Evolutionary conservation across 2,329 filamentous ascomycete genomes (phyloP).

Genomic region (Camptophora hylomeconis): DNA sequence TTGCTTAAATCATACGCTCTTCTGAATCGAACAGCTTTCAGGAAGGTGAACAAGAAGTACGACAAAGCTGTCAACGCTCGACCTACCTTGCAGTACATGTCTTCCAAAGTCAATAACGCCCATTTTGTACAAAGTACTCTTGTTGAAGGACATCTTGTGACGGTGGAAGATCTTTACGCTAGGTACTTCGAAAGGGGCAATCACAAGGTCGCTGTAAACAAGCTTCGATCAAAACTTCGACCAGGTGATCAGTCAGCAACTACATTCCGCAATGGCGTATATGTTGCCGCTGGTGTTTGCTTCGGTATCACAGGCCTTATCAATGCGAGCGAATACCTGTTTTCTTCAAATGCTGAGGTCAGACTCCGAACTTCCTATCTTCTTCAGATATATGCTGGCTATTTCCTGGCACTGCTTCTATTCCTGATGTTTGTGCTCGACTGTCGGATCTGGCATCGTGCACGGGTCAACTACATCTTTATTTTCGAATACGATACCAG

Average conservation of each 20-base stretch:
- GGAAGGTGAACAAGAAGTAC: conserved; percentile 98
- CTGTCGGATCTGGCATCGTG: conserved; percentile 67
- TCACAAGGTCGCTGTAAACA: conserved; percentile 78
- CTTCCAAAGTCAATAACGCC: conserved; percentile 77
- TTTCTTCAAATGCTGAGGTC: conserved; percentile 35
- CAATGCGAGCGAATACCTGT: conserved; percentile 41
- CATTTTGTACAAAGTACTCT: conserved; percentile 87
- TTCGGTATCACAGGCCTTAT: conserved; percentile 55
- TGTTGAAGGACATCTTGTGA: conserved; percentile 64
- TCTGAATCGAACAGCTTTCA: conserved; percentile 82
- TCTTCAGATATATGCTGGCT: conserved; percentile 78
- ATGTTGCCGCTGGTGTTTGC: conserved; percentile 55
- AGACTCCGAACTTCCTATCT: conserved; percentile 51
- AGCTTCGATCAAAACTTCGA: conserved; percentile 62
- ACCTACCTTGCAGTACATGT: conserved; percentile 69
- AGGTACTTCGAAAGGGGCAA: conserved; percentile 91
- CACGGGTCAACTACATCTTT: conserved; percentile 91
- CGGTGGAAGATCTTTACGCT: conserved; percentile 82
- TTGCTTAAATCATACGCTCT: conserved; percentile 83
- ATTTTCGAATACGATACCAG: conserved; percentile 92
- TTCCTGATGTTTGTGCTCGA: conserved; percentile 75
- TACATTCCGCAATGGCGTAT: conserved; percentile 48
- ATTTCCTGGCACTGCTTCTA: conserved; percentile 70
- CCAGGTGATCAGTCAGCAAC: conserved; percentile 45
- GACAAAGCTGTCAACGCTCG: conserved; percentile 78